Conservation (phyloP, 257 asterid genomes). For the Lycium ferocissimum region DNA sequence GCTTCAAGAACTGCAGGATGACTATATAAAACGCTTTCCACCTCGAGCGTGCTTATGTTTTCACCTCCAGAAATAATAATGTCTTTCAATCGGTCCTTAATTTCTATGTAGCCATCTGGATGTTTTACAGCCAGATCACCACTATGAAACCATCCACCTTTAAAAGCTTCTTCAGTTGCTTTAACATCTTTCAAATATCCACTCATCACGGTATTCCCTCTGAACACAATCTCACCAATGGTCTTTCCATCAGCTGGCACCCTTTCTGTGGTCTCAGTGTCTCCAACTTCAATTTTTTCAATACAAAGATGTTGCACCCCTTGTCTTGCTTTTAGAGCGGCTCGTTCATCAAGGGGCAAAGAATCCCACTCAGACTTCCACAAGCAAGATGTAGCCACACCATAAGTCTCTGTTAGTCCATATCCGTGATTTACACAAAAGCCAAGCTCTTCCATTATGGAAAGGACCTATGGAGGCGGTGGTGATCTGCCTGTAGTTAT, state of each 20-base stretch:
- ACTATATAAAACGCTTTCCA: conserved; percentile 42
- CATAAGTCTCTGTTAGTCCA: conserved; percentile 49
- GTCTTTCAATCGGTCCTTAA: conserved; percentile 46
- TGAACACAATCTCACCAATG: conserved; percentile 43
- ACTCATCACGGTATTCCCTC: conserved; percentile 45
- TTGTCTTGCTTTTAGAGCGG: conserved; percentile 40
- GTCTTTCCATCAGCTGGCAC: conserved; percentile 47
- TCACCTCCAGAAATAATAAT: conserved; percentile 30
- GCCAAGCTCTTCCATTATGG: conserved; percentile 44
- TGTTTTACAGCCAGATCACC: not conserved
- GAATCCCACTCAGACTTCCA: conserved; percentile 51
- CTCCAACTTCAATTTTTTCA: not conserved
- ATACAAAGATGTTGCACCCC: conserved; percentile 26
- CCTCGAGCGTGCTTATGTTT: conserved; percentile 45
- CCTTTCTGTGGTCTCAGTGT: conserved; percentile 24
- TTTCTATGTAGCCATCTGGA: conserved; percentile 35
- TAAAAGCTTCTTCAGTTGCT: not conserved
- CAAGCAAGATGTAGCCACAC: conserved; percentile 39
- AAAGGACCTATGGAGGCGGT: conserved; percentile 40
- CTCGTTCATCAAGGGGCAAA: conserved; percentile 32
- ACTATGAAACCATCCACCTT: not conserved
- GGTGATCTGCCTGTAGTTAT: conserved; percentile 46
- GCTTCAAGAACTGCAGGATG: conserved; percentile 49
- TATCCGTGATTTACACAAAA: conserved; percentile 42
- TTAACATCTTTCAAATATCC: conserved; percentile 3